Evolutionary conservation across 345 rosid genomes (phyloP).

Genomic region (Eucalyptus guilfoylei): DNA sequence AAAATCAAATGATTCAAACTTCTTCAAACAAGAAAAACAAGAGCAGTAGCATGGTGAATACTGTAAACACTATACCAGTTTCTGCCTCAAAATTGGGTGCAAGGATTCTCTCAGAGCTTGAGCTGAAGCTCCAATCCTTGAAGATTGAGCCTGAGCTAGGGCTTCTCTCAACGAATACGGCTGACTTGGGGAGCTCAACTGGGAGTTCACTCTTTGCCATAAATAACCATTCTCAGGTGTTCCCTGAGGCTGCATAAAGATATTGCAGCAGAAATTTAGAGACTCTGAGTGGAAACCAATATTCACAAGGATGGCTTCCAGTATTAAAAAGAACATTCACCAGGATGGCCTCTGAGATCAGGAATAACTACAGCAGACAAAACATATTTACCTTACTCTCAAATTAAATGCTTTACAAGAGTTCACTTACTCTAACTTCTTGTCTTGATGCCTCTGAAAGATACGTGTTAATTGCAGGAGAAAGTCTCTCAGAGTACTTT

Average conservation of each 20-base stretch:
- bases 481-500: constrained; percentile 93
- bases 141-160: constrained; percentile 96
- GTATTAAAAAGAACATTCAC: background rate
- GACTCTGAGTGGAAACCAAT: background rate
- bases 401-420: background rate
- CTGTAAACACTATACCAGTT: constrained; percentile 43
- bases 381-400: background rate
- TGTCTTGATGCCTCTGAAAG: constrained; percentile 97
- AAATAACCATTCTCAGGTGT: constrained; percentile 87
- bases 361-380: background rate
- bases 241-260: constrained; percentile 65
- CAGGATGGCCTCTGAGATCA: background rate
- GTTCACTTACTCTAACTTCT: constrained; percentile 70
- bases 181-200: constrained; percentile 95
- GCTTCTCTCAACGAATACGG: constrained; percentile 99
- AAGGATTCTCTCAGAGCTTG: constrained; percentile 95
- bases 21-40: background rate
- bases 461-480: constrained; percentile 91
- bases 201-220: constrained; percentile 98
- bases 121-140: constrained; percentile 97
- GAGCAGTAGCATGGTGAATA: background rate
- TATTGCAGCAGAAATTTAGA: background rate
- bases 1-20: background rate
- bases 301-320: background rate
- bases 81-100: constrained; percentile 94